Evolutionary conservation across 257 asterid species (phyloP).

Genomic region (Dorcoceras hygrometricum): DNA sequence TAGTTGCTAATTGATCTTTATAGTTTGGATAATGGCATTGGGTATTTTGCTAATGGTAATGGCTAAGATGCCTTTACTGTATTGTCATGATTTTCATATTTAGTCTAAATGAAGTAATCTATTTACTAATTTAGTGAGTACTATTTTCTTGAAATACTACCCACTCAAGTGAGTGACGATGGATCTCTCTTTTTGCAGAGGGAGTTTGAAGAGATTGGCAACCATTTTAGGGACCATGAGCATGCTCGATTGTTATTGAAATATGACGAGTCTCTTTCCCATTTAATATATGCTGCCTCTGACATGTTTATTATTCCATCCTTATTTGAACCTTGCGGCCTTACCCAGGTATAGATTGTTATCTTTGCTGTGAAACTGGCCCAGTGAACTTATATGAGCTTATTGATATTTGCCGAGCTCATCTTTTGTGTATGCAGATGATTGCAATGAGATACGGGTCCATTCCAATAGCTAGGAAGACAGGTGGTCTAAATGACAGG

Average conservation of each 20-base stretch:
- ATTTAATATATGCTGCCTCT: conserved; percentile 80
- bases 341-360: conserved; percentile 69
- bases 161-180: conserved; percentile 16
- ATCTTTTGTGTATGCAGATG: conserved; percentile 51
- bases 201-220: conserved; percentile 80
- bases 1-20: neutral
- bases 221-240: conserved; percentile 59
- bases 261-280: conserved; percentile 90
- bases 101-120: neutral
- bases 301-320: conserved; percentile 95
- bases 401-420: conserved; percentile 14
- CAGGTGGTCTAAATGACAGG: conserved; percentile 99
- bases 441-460: conserved; percentile 97
- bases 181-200: conserved; percentile 46
- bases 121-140: neutral
- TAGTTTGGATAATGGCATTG: neutral
- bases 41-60: neutral
- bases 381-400: conserved; percentile 8
- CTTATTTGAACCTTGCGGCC: conserved; percentile 97
- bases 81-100: neutral
- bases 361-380: conserved; percentile 16
- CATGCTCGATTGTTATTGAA: conserved; percentile 75
- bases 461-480: conserved; percentile 82
- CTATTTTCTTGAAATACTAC: conserved; percentile 13
- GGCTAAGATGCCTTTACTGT: neutral